Conservation (phyloP, 1,139 yeast genomes). For the Hyphopichia wangnamkhiaoensis region DNA sequence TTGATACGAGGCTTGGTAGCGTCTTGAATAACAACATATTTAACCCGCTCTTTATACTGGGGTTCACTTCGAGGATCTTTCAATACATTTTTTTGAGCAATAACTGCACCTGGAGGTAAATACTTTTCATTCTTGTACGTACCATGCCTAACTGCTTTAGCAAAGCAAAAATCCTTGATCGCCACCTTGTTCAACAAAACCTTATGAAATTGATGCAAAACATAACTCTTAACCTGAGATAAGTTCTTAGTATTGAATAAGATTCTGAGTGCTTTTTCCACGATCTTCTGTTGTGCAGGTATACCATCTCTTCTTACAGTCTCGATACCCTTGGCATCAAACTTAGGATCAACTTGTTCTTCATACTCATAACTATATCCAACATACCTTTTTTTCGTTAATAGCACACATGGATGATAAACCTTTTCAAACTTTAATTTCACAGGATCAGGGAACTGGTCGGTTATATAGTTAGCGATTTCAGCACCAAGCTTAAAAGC, state of each 20-base stretch:
- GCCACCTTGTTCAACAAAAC: conserved; percentile 62
- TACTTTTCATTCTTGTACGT: conserved; percentile 69
- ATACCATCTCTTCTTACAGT: conserved; percentile 93
- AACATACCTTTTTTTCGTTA: conserved; percentile 88
- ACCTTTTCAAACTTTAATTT: conserved; percentile 88
- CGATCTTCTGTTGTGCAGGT: conserved; percentile 85
- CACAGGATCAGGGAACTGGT: conserved; percentile 77
- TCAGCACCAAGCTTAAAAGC: conserved; percentile 76
- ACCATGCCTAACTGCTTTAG: conserved; percentile 86
- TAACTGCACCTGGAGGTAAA: conserved; percentile 89
- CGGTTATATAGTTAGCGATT: conserved; percentile 65
- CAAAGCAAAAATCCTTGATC: conserved; percentile 84
- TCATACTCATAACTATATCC: conserved; percentile 72
- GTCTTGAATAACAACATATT: conserved; percentile 78
- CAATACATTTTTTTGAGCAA: conserved; percentile 62
- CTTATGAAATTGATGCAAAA: conserved; percentile 64
- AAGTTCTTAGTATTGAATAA: conserved; percentile 75
- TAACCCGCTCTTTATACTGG: conserved; percentile 85
- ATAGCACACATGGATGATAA: conserved; percentile 78
- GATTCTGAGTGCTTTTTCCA: conserved; percentile 65
- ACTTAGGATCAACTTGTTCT: conserved; percentile 57
- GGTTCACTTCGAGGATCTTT: conserved; percentile 77
- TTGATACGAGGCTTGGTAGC: conserved; percentile 62
- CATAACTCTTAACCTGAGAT: conserved; percentile 65
- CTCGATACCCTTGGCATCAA: conserved; percentile 96